Evolutionary conservation across 768 basidiomycete genomes (phyloP).

Genomic region (Cubamyces sp.): DNA sequence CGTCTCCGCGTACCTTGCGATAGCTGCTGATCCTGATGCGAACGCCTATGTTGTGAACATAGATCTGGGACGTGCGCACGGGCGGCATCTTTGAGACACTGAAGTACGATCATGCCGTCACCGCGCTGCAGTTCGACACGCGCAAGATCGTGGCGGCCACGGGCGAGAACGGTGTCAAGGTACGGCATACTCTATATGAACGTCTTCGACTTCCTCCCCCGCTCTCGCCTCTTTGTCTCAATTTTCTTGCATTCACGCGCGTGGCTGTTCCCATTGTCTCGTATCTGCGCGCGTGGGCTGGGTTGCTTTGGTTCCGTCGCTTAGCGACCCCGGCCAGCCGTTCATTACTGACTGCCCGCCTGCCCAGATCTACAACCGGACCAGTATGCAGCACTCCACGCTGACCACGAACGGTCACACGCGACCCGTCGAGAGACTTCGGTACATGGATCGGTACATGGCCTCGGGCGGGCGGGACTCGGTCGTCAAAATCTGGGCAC

Average conservation of each 20-base stretch:
- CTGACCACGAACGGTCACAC: conserved; percentile 92
- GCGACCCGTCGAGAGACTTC: conserved; percentile 81
- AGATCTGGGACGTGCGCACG: conserved; percentile 97
- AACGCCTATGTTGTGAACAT: not conserved
- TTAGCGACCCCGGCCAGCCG: conserved; percentile 5
- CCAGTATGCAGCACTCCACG: conserved; percentile 85
- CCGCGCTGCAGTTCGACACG: conserved; percentile 91
- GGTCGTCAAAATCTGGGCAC: conserved; percentile 89
- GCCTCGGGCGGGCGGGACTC: conserved; percentile 90
- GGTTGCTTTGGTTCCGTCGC: not conserved
- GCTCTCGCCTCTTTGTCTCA: not conserved
- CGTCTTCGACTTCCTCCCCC: not conserved
- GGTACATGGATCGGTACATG: conserved; percentile 96
- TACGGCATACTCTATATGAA: conserved; percentile 33
- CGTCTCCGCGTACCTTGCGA: conserved; percentile 3
- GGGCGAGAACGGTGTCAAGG: conserved; percentile 94
- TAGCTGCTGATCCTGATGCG: conserved; percentile 1
- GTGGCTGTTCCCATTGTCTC: conserved; percentile 1
- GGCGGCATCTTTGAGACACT: conserved; percentile 89
- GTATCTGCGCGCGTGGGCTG: not conserved
- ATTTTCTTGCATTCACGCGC: not conserved
- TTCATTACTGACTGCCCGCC: conserved; percentile 6
- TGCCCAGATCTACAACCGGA: conserved; percentile 88
- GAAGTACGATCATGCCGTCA: conserved; percentile 88
- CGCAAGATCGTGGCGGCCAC: conserved; percentile 91